phyloP scores from a whole-genome alignment of 768 basidiomycete genomes.

The Tulasnella sp. region DNA sequence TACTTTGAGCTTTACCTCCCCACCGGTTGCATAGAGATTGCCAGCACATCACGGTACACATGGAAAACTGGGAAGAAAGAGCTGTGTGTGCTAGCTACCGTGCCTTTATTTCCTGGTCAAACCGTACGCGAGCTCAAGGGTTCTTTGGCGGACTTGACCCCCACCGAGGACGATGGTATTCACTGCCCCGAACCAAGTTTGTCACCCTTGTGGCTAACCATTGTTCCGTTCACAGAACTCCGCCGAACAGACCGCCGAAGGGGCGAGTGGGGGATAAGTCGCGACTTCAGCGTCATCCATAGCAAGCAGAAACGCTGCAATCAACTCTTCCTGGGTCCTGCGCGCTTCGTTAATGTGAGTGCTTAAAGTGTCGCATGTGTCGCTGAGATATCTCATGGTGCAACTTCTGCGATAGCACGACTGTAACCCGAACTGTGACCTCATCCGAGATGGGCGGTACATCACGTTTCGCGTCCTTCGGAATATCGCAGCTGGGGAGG shows the following conservation, averaged over 20 bases:
- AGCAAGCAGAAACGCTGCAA: conserved; percentile 87
- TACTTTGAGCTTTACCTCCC: conserved; percentile 83
- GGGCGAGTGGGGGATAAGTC: conserved; percentile 49
- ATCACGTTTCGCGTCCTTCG: conserved; percentile 79
- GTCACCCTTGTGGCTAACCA: not conserved
- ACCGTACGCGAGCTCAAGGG: conserved; percentile 82
- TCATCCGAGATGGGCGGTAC: conserved; percentile 78
- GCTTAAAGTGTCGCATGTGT: conserved; percentile 11
- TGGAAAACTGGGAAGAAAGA: conserved; percentile 82
- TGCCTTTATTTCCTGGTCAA: conserved; percentile 48
- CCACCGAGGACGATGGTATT: conserved; percentile 55
- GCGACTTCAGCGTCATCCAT: conserved; percentile 86
- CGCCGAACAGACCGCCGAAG: conserved; percentile 64
- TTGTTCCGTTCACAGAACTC: conserved; percentile 36
- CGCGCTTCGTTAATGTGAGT: conserved; percentile 84
- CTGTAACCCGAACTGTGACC: conserved; percentile 78
- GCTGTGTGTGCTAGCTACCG: conserved; percentile 75
- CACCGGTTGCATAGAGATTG: conserved; percentile 72
- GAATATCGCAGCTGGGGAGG: conserved; percentile 67
- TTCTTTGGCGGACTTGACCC: conserved; percentile 78
- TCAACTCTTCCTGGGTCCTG: conserved; percentile 80
- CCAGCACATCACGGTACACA: conserved; percentile 78
- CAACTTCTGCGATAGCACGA: conserved; percentile 45
- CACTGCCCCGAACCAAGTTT: not conserved
- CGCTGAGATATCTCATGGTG: not conserved